phyloP scores from a whole-genome alignment of 495 filamentous ascomycete genomes.

The Penicillium cinerascens region DNA sequence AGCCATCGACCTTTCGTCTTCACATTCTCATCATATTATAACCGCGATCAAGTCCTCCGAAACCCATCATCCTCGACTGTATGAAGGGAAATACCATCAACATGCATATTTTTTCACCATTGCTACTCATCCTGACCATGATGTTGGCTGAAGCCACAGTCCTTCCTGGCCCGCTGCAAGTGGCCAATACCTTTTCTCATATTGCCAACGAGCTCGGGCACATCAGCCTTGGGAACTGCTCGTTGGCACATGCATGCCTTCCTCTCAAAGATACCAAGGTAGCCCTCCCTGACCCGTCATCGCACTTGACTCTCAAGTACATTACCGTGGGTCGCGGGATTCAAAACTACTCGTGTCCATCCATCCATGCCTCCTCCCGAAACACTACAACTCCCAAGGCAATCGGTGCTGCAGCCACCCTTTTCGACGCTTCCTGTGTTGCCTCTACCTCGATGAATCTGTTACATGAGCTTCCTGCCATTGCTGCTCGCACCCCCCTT shows the following conservation, averaged over 20 bases:
- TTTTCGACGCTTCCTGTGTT: slow-evolving; percentile 59
- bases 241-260: slow-evolving; percentile 16
- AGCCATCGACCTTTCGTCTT: background rate
- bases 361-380: slow-evolving; percentile 12
- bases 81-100: background rate
- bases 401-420: slow-evolving; percentile 62
- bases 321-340: slow-evolving; percentile 68
- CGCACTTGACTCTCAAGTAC: slow-evolving; percentile 51
- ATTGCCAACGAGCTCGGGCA: slow-evolving; percentile 19
- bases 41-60: background rate
- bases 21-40: background rate
- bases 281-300: slow-evolving; percentile 43
- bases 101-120: background rate
- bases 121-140: background rate
- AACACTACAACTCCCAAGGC: slow-evolving; percentile 30
- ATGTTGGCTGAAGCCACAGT: slow-evolving; percentile 1
- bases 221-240: slow-evolving; percentile 28
- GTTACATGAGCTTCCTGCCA: slow-evolving; percentile 32
- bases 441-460: slow-evolving; percentile 23
- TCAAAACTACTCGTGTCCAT: slow-evolving; percentile 72
- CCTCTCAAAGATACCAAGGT: slow-evolving; percentile 20
- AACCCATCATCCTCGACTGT: background rate
- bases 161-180: slow-evolving; percentile 16
- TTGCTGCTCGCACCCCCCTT: slow-evolving; percentile 37
- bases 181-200: slow-evolving; percentile 18